These are phyloP conservation scores for Eucalyptus sp. DNA, from an alignment of 345 rosid genomes.

Conservation along the genomic window DNA sequence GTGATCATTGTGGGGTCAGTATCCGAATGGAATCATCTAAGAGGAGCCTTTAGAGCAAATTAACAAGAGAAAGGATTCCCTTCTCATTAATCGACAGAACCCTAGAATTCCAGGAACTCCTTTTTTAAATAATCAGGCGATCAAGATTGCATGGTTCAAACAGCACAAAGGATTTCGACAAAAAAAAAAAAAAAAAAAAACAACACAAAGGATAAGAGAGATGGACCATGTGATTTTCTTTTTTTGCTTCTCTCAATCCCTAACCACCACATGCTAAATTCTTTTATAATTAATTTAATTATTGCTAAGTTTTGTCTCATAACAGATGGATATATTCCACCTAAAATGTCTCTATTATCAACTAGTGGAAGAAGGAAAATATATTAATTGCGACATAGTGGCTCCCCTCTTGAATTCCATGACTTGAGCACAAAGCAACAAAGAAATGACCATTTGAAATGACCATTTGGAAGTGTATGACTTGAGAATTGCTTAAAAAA, in stretches of 20 bases:
- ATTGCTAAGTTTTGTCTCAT: background rate
- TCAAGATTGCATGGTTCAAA: conserved; percentile 6
- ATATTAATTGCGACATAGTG: background rate
- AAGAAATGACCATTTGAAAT: background rate
- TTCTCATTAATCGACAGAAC: background rate
- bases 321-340: background rate
- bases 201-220: background rate
- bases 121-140: background rate
- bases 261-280: background rate
- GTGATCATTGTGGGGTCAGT: background rate
- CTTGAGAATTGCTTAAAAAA: background rate
- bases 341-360: conserved; percentile 16
- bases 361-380: conserved; percentile 1
- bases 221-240: background rate
- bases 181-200: background rate
- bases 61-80: background rate
- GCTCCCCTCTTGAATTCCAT: background rate
- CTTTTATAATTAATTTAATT: background rate
- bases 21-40: background rate
- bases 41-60: background rate
- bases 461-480: background rate
- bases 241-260: background rate
- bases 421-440: conserved; percentile 23
- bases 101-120: background rate
- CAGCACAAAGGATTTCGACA: background rate